Percentiles rank a stretch among this genome's conserved stretches.
Conservation (phyloP, 2,329 filamentous ascomycete species). For the Cytospora paraplurivora region DNA sequence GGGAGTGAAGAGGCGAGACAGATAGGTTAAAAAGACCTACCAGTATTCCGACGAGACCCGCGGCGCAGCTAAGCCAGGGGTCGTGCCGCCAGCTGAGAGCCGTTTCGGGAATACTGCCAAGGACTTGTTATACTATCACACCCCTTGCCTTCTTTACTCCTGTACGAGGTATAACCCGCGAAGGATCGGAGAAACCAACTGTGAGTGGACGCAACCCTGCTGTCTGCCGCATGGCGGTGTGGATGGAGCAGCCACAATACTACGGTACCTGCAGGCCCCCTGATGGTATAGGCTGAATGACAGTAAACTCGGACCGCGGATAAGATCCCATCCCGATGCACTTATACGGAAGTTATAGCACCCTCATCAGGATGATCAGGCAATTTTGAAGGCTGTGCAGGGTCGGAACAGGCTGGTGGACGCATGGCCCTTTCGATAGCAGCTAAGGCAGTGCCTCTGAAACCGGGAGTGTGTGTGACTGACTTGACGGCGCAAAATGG, state of each 20-base stretch:
- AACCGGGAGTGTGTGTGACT: no score
- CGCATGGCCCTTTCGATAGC: background rate
- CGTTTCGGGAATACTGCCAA: background rate
- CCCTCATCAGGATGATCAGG: background rate
- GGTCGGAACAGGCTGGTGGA: no score
- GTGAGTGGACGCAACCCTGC: background rate
- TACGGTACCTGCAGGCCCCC: background rate
- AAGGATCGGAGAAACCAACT: constrained; percentile 7
- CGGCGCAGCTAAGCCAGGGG: background rate
- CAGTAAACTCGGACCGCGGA: background rate
- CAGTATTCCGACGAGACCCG: background rate
- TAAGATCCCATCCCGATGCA: background rate
- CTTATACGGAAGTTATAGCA: background rate
- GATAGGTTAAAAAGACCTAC: background rate
- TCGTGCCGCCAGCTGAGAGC: background rate
- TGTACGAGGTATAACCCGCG: constrained; percentile 1
- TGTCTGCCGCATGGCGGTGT: background rate
- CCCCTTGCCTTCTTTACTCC: background rate
- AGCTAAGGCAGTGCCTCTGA: background rate
- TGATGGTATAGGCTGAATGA: background rate
- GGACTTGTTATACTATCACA: background rate
- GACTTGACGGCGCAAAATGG: background rate
- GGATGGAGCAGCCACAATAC: background rate
- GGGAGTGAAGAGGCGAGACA: background rate
- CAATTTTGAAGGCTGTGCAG: background rate